Percentiles rank a stretch among this genome's conserved stretches.
These are phyloP conservation scores for Ustilago crameri DNA, from an alignment of 1,284 basidiomycete genomes.

Conservation along the genomic window DNA sequence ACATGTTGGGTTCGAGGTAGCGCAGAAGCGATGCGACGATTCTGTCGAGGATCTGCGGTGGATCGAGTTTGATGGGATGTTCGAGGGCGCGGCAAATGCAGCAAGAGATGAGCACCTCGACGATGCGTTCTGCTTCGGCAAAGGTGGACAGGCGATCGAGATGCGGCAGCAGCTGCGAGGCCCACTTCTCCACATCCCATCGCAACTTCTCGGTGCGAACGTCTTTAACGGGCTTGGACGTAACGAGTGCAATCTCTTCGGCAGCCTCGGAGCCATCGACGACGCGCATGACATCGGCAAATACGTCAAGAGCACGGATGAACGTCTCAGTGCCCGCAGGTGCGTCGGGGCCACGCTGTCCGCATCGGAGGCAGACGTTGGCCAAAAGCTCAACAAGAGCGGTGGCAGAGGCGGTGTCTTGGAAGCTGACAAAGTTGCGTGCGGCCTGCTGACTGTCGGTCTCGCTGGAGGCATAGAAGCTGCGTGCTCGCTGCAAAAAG, in stretches of 20 bases:
- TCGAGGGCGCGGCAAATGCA: constrained; percentile 46
- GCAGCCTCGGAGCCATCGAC: constrained; percentile 34
- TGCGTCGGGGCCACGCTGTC: background rate
- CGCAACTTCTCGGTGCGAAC: constrained; percentile 17
- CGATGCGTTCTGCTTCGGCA: constrained; percentile 46
- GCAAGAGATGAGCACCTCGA: constrained; percentile 50
- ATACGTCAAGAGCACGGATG: constrained; percentile 43
- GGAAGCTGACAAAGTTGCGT: constrained; percentile 41
- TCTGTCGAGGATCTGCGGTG: constrained; percentile 25
- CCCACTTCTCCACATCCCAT: constrained; percentile 39
- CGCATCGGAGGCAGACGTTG: constrained; percentile 21
- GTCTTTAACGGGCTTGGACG: background rate
- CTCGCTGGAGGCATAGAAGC: constrained; percentile 45
- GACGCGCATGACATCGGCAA: constrained; percentile 45
- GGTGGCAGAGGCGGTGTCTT: constrained; percentile 26
- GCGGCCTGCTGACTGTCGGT: constrained; percentile 48
- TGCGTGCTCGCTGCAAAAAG: constrained; percentile 34
- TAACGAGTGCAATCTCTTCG: constrained; percentile 29
- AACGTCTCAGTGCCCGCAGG: constrained; percentile 19
- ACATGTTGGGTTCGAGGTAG: constrained; percentile 77
- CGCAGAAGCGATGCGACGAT: constrained; percentile 74
- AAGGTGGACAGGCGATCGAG: constrained; percentile 37
- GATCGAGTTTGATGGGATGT: constrained; percentile 28
- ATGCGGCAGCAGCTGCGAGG: constrained; percentile 17
- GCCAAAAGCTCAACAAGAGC: constrained; percentile 33